Evolutionary conservation across 108 stramenopile species (phyloP), one percentile per base, ranked within the genome.

Genomic region (Stephanodiscus triporus): DNA sequence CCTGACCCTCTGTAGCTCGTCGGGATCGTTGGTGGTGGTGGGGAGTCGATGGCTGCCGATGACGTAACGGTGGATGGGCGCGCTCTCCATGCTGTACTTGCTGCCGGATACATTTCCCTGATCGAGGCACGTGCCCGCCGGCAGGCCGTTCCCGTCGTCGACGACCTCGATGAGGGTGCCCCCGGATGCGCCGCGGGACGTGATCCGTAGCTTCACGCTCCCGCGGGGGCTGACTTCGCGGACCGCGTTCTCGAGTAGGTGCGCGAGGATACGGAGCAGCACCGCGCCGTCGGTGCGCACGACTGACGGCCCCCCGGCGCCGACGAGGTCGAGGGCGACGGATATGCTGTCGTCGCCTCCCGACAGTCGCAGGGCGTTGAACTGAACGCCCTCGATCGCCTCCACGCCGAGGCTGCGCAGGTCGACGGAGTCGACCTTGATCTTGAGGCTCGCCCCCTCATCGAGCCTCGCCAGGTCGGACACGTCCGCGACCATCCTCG

Each of bases 121-220:
- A 53, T 76, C 75, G 7, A 76, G 67, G 30, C 75, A 76, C 16
- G 75, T 76, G 68, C 75, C 75, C 24, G 61, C 8, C 20, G 76
- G 76, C 16, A 77, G 63, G 27, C 75, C 75, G 14, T 77, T 69
- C 16, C 76, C 76, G 56, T 77, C 42, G 47, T 77, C 76, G 24
- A 70, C 47, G 0, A 70, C 68, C 68, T 77, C 68, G 23, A 69
- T 17, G 38, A 54, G 38, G 43, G 63, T 66, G 19, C 49, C 49
- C 14, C 24, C 59, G 11, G 45, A 37, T 1, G 34, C 36, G 64
- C 26, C 51, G 9, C 14, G 6, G 22, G 51, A 68, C 27, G 68
- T 70, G 24, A 77, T 64, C 23, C 64, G 62, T 9, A 77, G 63
- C n/a, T n/a, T 69, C 23, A 77, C 63, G 1, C 47, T 62, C 24